Base-by-base conservation (phyloP, 2,329 filamentous ascomycete species). In the Rasamsonia emersonii region DNA sequence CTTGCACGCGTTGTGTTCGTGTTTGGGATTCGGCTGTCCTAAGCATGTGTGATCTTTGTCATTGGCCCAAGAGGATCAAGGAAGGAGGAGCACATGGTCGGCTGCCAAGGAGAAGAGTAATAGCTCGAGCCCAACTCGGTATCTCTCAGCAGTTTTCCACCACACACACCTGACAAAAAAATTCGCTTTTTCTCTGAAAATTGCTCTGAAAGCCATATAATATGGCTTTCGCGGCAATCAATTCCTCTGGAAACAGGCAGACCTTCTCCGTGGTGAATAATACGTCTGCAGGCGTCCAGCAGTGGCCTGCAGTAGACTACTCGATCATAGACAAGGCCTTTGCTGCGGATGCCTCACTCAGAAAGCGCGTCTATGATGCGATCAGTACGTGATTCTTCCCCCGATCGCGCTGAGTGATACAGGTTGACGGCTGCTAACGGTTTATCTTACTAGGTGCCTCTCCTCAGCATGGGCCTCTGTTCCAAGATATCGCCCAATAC, bases 401-500 rank as follows among this genome's bases (percentile, higher is more conserved):
- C 33, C 37, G 28, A 35, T 36, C n/a, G 15, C 21, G 10, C 9
- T 17, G 15, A 19, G 18, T 29, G 13, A 37, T 14, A 30, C 32
- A 31, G 10, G 5, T 10, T 14, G 11, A 26, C 20, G 7, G 9
- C 10, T 40, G 20, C 36, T 38, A 20, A 23, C 24, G n/a, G 6
- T 8, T 20, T 36, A 17, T 14, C 40, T 30, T 31, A 40, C 32
- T 42, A 63, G 59, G 44, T 17, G 38, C 41, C 30, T 54, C 53
- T 33, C 61, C 61, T 13, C 56, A 61, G 37, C 48, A 62, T 36
- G 43, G 39, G 35, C 44, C 50, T 32, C 52, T 71, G 4, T 68
- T 71, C 39, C 58, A 66, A 43, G 67, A 70, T 41, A 67, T 71
- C 38, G 65, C 66, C 15, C 54, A 52, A 45, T 64, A 68, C 43